A percentile compares a stretch with the other conserved stretches of the same genome.
phyloP scores from a whole-genome alignment of 2,329 filamentous ascomycete species.

The Domatiomyces globalis region DNA sequence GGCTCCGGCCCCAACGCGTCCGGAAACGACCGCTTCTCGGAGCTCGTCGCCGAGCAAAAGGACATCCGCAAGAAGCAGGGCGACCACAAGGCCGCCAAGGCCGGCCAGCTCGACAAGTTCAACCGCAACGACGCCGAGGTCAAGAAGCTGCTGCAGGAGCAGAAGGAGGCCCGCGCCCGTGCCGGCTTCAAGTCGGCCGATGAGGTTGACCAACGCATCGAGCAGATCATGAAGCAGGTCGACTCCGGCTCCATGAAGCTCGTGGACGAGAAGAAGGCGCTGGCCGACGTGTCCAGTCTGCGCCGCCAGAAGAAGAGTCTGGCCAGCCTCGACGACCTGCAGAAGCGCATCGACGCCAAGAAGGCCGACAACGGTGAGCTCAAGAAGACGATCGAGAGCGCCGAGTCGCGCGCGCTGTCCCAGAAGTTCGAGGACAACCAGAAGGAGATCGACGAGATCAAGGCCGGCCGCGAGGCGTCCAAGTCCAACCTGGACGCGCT shows the following conservation, averaged over 20 bases:
- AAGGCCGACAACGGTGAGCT: constrained; percentile 79
- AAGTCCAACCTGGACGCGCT: constrained; percentile 78
- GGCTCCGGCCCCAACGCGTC: constrained; percentile 34
- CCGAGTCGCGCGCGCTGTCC: constrained; percentile 73
- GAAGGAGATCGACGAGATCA: constrained; percentile 76
- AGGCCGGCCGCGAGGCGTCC: constrained; percentile 78
- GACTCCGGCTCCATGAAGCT: constrained; percentile 84
- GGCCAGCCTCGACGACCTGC: constrained; percentile 63
- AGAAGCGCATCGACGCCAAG: constrained; percentile 79
- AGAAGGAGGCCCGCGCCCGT: constrained; percentile 70
- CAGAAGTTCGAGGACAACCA: constrained; percentile 77
- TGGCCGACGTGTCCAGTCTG: constrained; percentile 66
- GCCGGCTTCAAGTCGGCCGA: constrained; percentile 75
- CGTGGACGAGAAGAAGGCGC: constrained; percentile 91
- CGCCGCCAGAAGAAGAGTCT: constrained; percentile 89
- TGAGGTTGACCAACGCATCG: constrained; percentile 74
- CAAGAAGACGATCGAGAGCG: constrained; percentile 79
- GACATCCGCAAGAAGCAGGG: constrained; percentile 79
- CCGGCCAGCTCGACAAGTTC: constrained; percentile 71
- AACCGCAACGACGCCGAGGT: constrained; percentile 82
- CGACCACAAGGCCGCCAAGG: constrained; percentile 69
- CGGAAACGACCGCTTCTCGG: constrained; percentile 56
- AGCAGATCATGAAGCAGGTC: constrained; percentile 67
- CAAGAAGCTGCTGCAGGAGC: constrained; percentile 69
- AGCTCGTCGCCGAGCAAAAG: constrained; percentile 53